Percentiles rank a stretch among this genome's conserved stretches.
Evolutionary conservation across 2,329 filamentous ascomycete genomes (phyloP).

Genomic region (Cladobotryum protrusum): DNA sequence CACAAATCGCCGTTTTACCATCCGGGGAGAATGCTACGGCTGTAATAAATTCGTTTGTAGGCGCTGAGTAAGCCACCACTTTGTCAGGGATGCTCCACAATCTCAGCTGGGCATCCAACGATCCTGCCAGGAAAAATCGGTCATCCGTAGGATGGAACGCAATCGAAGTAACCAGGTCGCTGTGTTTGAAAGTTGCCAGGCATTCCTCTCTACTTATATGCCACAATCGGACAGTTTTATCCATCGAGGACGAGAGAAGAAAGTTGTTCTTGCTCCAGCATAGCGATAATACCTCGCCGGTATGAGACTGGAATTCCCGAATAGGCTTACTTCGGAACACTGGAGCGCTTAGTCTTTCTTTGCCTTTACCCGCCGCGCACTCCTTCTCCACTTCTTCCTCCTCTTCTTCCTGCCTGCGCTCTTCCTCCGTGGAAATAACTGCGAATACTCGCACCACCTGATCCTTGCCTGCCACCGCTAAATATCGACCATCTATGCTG

Average conservation of each 20-base stretch:
- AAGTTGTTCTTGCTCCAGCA: slow-evolving; percentile 99
- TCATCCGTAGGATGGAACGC: slow-evolving; percentile 93
- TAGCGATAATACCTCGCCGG: slow-evolving; percentile 78
- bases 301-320: slow-evolving; percentile 77
- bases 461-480: slow-evolving; percentile 90
- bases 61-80: slow-evolving; percentile 74
- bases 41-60: slow-evolving; percentile 81
- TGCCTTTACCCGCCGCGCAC: slow-evolving; percentile 18
- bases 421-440: slow-evolving; percentile 75
- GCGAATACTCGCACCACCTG: slow-evolving; percentile 80
- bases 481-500: slow-evolving; percentile 81
- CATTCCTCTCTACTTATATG: slow-evolving; percentile 81
- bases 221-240: slow-evolving; percentile 94
- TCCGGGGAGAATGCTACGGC: slow-evolving; percentile 92
- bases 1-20: slow-evolving; percentile 82
- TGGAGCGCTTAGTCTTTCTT: slow-evolving; percentile 71
- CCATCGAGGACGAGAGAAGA: slow-evolving; percentile 90
- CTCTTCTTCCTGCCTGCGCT: slow-evolving; percentile 66
- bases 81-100: slow-evolving; percentile 98
- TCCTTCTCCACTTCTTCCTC: slow-evolving; percentile 48
- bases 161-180: slow-evolving; percentile 90
- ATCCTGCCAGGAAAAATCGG: slow-evolving; percentile 92
- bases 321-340: slow-evolving; percentile 78
- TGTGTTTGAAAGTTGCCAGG: slow-evolving; percentile 88
- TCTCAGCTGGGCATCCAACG: slow-evolving; percentile 78